Percentiles rank a stretch among this genome's conserved stretches.
Conservation (phyloP, 2,329 filamentous ascomycete genomes). For the Onygenales sp. region DNA sequence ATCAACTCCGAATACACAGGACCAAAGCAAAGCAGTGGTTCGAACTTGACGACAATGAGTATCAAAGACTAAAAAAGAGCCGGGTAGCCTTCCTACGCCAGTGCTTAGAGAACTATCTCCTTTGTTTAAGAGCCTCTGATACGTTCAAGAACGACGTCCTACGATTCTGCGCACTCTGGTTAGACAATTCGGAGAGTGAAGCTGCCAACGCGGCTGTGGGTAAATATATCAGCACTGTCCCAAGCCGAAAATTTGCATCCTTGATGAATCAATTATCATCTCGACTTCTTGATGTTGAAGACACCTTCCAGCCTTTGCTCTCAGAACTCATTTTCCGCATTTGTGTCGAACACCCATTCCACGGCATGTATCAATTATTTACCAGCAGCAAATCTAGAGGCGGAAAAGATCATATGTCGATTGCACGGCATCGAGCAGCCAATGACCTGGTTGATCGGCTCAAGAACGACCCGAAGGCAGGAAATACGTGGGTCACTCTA, state of each 20-base stretch:
- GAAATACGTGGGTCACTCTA: conserved; percentile 59
- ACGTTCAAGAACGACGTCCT: conserved; percentile 82
- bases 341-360: conserved; percentile 86
- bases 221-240: conserved; percentile 61
- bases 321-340: conserved; percentile 68
- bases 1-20: conserved; percentile 51
- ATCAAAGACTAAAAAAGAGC: conserved; percentile 64
- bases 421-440: conserved; percentile 65
- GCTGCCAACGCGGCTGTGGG: conserved; percentile 69
- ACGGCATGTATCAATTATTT: conserved; percentile 96
- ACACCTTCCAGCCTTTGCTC: conserved; percentile 67
- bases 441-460: conserved; percentile 57
- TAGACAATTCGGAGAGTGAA: conserved; percentile 70
- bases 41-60: conserved; percentile 79
- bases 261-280: conserved; percentile 96
- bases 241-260: conserved; percentile 82
- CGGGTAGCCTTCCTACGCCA: conserved; percentile 76
- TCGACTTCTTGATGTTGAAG: conserved; percentile 63
- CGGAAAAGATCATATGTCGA: conserved; percentile 62
- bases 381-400: conserved; percentile 62
- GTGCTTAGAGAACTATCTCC: conserved; percentile 86
- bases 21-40: conserved; percentile 78
- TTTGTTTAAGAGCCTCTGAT: conserved; percentile 75
- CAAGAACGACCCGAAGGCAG: conserved; percentile 40
- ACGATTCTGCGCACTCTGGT: conserved; percentile 88